Percentiles rank a stretch among this genome's conserved stretches.
These are phyloP conservation scores for Mortierella sp. DNA, from an alignment of 371 early-diverging fungal species.

Conservation along the genomic window DNA sequence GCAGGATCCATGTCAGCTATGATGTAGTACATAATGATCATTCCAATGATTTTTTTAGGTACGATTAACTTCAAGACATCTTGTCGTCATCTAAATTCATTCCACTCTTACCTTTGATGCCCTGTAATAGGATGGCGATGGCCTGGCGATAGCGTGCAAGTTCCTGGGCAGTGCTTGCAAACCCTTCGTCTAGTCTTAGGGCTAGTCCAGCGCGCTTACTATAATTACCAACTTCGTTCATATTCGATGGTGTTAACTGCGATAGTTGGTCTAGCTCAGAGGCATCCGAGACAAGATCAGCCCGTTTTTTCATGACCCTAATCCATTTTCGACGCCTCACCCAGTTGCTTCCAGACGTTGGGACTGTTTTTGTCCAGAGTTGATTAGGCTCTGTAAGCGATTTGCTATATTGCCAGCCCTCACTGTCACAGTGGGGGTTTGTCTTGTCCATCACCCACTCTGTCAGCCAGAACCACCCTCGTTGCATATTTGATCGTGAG, in stretches of 20 bases:
- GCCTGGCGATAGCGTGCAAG: slow-evolving; percentile 67
- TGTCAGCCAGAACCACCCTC: slow-evolving; percentile 84
- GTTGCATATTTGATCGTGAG: slow-evolving; percentile 35
- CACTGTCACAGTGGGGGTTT: slow-evolving; percentile 70
- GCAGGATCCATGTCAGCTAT: slow-evolving; percentile 65
- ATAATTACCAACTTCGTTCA: slow-evolving; percentile 51
- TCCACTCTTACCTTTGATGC: slow-evolving; percentile 66
- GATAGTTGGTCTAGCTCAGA: slow-evolving; percentile 12
- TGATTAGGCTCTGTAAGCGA: slow-evolving; percentile 64
- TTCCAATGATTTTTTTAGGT: not conserved
- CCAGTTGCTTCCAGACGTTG: slow-evolving; percentile 66
- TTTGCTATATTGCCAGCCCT: slow-evolving; percentile 79
- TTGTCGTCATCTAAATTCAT: not conserved
- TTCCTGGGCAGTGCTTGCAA: slow-evolving; percentile 43
- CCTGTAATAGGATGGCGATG: slow-evolving; percentile 67
- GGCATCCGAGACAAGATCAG: slow-evolving; percentile 54
- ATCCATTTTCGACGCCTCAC: slow-evolving; percentile 84
- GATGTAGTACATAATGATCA: not conserved
- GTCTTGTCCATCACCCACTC: slow-evolving; percentile 83
- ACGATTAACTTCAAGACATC: too few species aligned
- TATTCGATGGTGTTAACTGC: slow-evolving; percentile 10
- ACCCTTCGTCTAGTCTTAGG: slow-evolving; percentile 35
- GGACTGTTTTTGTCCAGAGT: slow-evolving; percentile 65
- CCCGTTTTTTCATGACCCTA: slow-evolving; percentile 76
- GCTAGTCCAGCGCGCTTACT: slow-evolving; percentile 53